Evolutionary conservation across 2,329 filamentous ascomycete species (phyloP), one percentile per base, ranked within the genome.

Genomic region (Xylariaceae sp.): DNA sequence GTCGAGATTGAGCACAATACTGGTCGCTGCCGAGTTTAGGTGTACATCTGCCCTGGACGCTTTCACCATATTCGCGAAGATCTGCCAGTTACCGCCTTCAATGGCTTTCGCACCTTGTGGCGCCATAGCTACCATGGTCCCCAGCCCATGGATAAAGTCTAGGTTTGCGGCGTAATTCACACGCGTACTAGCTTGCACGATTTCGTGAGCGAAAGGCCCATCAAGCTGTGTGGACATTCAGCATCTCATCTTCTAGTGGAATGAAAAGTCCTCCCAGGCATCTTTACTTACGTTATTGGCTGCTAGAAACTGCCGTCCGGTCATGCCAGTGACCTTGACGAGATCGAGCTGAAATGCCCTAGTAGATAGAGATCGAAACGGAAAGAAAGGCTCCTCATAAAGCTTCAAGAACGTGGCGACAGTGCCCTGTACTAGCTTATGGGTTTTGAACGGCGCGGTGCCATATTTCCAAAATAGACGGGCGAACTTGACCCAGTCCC

Each of bases 111-210:
- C 91, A 6, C 92, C 92, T 49, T 94, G 88, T 0, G 92, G 90
- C 2, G 93, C 90, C 86, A 98, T 91, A 39, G 92, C 94, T 2
- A 85, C 85, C 89, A 97, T 92, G 1, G 93, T 87, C 68, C 96
- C 92, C 1, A 99, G 76, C 0, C 92, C 95, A 68, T 98, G 93
- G 44, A 98, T 95, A 31, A 86, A 78, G n/a, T 80, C 84, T 11
- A 98, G 75, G 65, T 98, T 97, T 45, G 93, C 91, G 1, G 90
- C 95, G 75, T 97, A 99, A 74, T 98, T 98, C 62, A 97, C 94
- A 17, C 95, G 84, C 1, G 95, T 97, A 55, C 87, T 90, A 1
- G 94, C 91, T 75, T 98, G 94, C 23, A 98, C 86, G 44, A 99
- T 85, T 47, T 99, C 91, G 12, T 85, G 84, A 0, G 87, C 80